Percentiles rank a stretch among this genome's conserved stretches.
These are phyloP conservation scores for Tricholoma sp. DNA, from an alignment of 768 basidiomycete genomes.

Conservation along the genomic window DNA sequence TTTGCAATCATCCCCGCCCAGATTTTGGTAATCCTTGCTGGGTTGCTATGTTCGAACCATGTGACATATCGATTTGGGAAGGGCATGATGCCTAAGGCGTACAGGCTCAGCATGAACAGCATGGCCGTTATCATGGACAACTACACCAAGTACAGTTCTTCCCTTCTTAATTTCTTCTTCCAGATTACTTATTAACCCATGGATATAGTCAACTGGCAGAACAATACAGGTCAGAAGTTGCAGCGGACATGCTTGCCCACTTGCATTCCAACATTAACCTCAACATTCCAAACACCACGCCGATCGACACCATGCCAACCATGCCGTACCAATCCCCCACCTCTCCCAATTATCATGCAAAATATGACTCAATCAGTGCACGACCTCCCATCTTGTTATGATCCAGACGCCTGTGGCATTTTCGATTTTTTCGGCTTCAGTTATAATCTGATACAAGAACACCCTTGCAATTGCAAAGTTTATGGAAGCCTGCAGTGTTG, in stretches of 20 bases:
- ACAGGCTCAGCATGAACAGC: too few relatives aligned
- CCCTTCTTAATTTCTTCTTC: neutral
- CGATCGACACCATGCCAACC: slow-evolving; percentile 15
- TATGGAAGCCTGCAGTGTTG: too few relatives aligned
- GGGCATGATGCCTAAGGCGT: slow-evolving; percentile 84
- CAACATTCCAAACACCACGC: slow-evolving; percentile 11
- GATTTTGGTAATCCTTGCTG: slow-evolving; percentile 55
- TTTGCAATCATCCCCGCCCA: slow-evolving; percentile 69
- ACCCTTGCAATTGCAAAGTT: too few relatives aligned
- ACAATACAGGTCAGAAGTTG: slow-evolving; percentile 26
- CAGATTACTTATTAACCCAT: neutral
- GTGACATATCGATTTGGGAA: slow-evolving; percentile 86
- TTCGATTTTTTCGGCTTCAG: too few relatives aligned
- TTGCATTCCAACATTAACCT: slow-evolving; percentile 42
- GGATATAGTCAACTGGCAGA: neutral
- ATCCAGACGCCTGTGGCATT: neutral
- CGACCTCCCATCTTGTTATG: slow-evolving; percentile 3
- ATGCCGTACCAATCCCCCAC: slow-evolving; percentile 18
- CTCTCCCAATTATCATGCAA: slow-evolving; percentile 17
- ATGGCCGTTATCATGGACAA: slow-evolving; percentile 84
- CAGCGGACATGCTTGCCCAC: slow-evolving; percentile 46
- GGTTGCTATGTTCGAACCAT: slow-evolving; percentile 72
- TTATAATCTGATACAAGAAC: too few relatives aligned
- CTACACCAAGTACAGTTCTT: slow-evolving; percentile 57
- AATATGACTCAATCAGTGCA: slow-evolving; percentile 19